Evolutionary conservation across 495 filamentous ascomycete genomes (phyloP), one percentile per base, ranked within the genome.

Genomic region (Trichoderma reesei): DNA sequence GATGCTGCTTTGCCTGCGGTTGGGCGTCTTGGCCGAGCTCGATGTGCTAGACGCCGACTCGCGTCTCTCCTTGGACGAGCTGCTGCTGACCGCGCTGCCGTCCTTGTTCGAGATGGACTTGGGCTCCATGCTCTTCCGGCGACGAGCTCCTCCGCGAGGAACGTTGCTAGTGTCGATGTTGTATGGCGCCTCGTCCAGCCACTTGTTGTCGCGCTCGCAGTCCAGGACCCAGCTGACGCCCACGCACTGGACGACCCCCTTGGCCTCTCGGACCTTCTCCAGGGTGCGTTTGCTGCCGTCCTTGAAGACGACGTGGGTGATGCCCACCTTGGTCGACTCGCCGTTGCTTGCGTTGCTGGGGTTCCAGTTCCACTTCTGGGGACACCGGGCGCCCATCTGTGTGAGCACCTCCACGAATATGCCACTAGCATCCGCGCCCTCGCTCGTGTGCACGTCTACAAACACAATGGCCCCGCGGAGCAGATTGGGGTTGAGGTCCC

Each of bases 291-390:
- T 85, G 9, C 88, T 88, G 48, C 94, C 94, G 74, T 96, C 94
- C 70, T 97, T 97, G 76, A 89, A 98, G 1, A 98, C 86, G 1
- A 98, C 90, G 69, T 98, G 94, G 5, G 94, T 98, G 70, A 97
- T 92, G 3, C 90, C 90, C 39, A 95, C 79, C 71, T 86, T 90
- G 33, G 75, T 68, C 6, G 72, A 67, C 41, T 74, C 72, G 18
- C 65, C 66, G 36, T 72, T 71, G 6, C 70, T 63, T 65, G 71
- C 67, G 48, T 61, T 73, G 46, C 59, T 69, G 9, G 88, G 88
- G 66, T 91, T 94, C 91, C 91, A 96, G 13, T 81, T 81, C 94
- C 94, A 98, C 31, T 79, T 81, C 74, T 88, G 90, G 14, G 95
- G 83, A 67, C 89, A 92, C 37, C 85, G 84, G 18, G 92, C 94